These are phyloP conservation scores for Neofusicoccum sp. DNA, from an alignment of 2,329 filamentous ascomycete genomes.

Conservation along the genomic window DNA sequence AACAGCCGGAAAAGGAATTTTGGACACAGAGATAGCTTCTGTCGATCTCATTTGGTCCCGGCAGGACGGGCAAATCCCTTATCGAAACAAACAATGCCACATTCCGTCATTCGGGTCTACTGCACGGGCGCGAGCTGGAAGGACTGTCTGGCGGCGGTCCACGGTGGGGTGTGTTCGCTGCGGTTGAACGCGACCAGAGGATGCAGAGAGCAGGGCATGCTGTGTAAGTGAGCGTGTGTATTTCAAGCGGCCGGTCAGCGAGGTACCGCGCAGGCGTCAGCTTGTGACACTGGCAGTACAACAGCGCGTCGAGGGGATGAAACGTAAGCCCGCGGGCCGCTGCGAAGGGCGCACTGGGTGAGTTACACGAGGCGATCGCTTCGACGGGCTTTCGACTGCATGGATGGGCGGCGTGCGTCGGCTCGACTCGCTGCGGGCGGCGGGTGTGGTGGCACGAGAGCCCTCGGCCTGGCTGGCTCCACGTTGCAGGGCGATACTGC, in stretches of 20 bases:
- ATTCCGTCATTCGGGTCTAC: not conserved
- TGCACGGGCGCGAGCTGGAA: not conserved
- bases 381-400: not conserved
- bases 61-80: not conserved
- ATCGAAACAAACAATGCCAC: constrained; percentile 11
- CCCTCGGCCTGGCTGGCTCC: constrained; percentile 12
- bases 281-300: not conserved
- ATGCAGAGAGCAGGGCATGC: not conserved
- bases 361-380: constrained; percentile 1
- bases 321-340: constrained; percentile 9
- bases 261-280: constrained; percentile 6
- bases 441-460: constrained; percentile 11
- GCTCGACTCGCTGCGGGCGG: constrained; percentile 8
- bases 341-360: not conserved
- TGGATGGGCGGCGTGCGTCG: constrained; percentile 8
- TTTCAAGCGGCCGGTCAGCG: not conserved
- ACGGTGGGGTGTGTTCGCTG: not conserved
- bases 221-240: not conserved
- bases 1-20: constrained; percentile 4
- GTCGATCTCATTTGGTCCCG: constrained; percentile 4
- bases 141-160: not conserved
- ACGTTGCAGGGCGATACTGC: constrained; percentile 18
- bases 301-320: constrained; percentile 1
- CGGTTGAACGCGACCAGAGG: not conserved
- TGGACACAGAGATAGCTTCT: constrained; percentile 4